Base-by-base conservation (phyloP, 2,329 filamentous ascomycete genomes). In the Pseudofabraea citricarpa region DNA sequence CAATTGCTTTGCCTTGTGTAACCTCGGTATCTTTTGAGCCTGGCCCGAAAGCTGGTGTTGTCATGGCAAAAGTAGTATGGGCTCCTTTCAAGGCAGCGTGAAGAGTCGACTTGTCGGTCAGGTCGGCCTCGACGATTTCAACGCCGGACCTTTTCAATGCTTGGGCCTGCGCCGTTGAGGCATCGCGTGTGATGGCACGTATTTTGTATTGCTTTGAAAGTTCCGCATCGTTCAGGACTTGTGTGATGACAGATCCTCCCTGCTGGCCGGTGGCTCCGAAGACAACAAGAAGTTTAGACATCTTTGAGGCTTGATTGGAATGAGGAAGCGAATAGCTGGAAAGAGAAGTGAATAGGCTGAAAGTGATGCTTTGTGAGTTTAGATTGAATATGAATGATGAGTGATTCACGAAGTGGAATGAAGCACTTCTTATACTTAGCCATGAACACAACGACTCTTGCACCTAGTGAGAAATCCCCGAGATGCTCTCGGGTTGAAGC, bases 191-290 rank as follows among this genome's bases (percentile, higher is more conserved):
- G 38, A 78, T 65, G 27, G 65, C 73, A 7, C 74, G 70, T 44
- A 78, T 63, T 35, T 61, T 67, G 61, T 67, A 77, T 43, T 69
- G 51, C 29, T 64, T 52, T 2, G 69, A 69, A 13, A 76, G 63
- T 3, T 57, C 54, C 3, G 66, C 52, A 48, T 75, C 67, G 29
- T 61, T 61, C 10, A 74, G 63, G 15, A 77, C 61, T 19, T 60
- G 56, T 39, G 65, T 56, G 45, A 75, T 60, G 9, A 75, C 64
- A 6, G 69, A 71, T 9, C 69, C 61, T 19, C 73, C 73, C 53
- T 76, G 74, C 20, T 70, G 64, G 44, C 73, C 73, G 1, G 73
- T 76, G 18, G 71, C 72, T 6, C 73, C 73, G 36, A 75, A 72
- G 15, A 76, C 64, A 19, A 60, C 62, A 23, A 69, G 56, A 35